Conservation (phyloP, 768 basidiomycete species). For the Kondoa malvinella region DNA sequence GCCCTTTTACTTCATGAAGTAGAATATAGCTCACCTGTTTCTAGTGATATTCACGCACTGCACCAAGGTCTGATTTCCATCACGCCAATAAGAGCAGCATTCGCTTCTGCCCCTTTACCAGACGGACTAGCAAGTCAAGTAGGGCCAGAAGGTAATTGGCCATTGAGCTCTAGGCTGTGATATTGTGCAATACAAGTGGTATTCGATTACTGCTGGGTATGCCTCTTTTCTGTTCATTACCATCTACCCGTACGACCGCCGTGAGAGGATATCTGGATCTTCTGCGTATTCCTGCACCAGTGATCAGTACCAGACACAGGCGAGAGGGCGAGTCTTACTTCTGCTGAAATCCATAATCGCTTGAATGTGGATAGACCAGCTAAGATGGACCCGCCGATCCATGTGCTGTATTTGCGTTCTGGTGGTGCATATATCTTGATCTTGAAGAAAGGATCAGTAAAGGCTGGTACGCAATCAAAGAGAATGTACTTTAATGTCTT, state of each 20-base stretch:
- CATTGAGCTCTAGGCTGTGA: background rate
- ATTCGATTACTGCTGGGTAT: background rate
- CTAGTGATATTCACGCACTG: constrained; percentile 12
- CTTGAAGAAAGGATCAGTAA: constrained; percentile 16
- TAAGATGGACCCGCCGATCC: constrained; percentile 87
- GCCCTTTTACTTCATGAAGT: too few species aligned
- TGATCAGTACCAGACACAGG: background rate
- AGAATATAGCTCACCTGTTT: too few species aligned
- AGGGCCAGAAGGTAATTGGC: background rate
- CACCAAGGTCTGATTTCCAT: constrained; percentile 12
- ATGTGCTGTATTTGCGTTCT: constrained; percentile 95
- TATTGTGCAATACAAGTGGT: background rate
- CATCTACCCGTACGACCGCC: background rate
- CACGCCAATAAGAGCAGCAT: constrained; percentile 13
- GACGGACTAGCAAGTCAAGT: constrained; percentile 8
- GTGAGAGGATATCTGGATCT: background rate
- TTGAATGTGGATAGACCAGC: constrained; percentile 94
- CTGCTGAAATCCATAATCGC: constrained; percentile 99
- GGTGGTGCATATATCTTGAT: constrained; percentile 98
- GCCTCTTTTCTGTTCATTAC: background rate
- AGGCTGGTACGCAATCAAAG: background rate
- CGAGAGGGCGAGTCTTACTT: constrained; percentile 49
- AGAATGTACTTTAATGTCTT: constrained; percentile 53
- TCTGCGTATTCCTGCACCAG: constrained; percentile 2
- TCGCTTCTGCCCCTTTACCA: constrained; percentile 5